Evolutionary conservation across 805 yeast genomes (phyloP).

Genomic region (Kuraishia cidri): DNA sequence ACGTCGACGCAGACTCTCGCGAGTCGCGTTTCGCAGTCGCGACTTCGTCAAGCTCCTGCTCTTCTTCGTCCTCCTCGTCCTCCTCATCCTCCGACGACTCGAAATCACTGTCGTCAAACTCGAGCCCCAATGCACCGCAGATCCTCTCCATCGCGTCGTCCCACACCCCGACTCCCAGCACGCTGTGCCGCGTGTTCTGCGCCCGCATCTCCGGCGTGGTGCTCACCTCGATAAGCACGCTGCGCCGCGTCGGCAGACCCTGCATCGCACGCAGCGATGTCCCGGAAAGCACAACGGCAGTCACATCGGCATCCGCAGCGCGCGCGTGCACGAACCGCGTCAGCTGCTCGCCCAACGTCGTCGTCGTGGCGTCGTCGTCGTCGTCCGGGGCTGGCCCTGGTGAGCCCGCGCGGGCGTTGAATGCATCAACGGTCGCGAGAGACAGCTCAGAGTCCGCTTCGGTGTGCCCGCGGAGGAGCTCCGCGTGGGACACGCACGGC

Average conservation of each 20-base stretch:
- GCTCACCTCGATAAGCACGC: conserved; percentile 17
- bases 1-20: not conserved
- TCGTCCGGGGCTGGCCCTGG: no score
- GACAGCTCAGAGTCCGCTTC: no score
- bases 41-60: not conserved
- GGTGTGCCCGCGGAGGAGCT: no score
- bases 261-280: conserved; percentile 9
- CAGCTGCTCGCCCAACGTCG: no score
- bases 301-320: conserved; percentile 5
- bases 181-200: conserved; percentile 7
- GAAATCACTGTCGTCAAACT: conserved; percentile 4
- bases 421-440: no score
- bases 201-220: conserved; percentile 7
- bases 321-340: not conserved
- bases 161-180: conserved; percentile 3
- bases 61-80: conserved; percentile 1
- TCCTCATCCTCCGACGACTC: conserved; percentile 3
- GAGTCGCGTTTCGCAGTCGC: not conserved
- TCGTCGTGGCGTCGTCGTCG: no score
- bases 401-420: no score
- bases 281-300: conserved; percentile 16
- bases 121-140: conserved; percentile 3
- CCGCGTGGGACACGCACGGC: no score
- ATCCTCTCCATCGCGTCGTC: conserved; percentile 8
- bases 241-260: conserved; percentile 9